Evolutionary conservation across 805 yeast species (phyloP).

Genomic region (Torulaspora microellipsoides): DNA sequence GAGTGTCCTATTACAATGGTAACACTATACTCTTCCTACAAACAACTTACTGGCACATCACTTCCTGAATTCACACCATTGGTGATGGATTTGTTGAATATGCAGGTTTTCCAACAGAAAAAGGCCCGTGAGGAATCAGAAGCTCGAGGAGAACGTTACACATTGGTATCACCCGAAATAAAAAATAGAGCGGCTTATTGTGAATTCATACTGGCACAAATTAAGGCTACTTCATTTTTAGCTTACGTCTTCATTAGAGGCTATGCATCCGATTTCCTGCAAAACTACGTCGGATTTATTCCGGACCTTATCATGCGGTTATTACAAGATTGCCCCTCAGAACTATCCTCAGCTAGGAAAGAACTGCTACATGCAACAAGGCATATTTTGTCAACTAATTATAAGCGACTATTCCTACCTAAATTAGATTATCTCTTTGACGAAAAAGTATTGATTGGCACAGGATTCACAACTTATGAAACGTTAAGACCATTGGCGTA

Average conservation of each 20-base stretch:
- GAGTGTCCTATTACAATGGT: conserved; percentile 98
- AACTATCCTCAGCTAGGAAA: conserved; percentile 83
- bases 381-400: conserved; percentile 89
- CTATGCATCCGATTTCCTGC: conserved; percentile 61
- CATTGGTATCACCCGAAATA: conserved; percentile 71
- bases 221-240: conserved; percentile 90
- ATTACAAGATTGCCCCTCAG: conserved; percentile 93
- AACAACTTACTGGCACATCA: conserved; percentile 63
- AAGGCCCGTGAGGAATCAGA: conserved; percentile 57
- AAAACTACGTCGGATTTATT: conserved; percentile 53
- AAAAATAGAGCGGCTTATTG: conserved; percentile 74
- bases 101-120: conserved; percentile 81
- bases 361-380: conserved; percentile 91
- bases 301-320: conserved; percentile 85
- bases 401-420: conserved; percentile 74
- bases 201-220: conserved; percentile 88
- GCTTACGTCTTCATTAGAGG: conserved; percentile 90
- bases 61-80: conserved; percentile 77
- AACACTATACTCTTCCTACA: conserved; percentile 81
- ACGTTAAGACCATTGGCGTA: conserved; percentile 90
- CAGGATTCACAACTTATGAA: conserved; percentile 86
- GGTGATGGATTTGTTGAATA: conserved; percentile 63
- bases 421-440: conserved; percentile 81
- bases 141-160: conserved; percentile 52
- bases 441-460: conserved; percentile 83